Evolutionary conservation across 331 rosid species (phyloP).

Genomic region (Prunus yedoensis): DNA sequence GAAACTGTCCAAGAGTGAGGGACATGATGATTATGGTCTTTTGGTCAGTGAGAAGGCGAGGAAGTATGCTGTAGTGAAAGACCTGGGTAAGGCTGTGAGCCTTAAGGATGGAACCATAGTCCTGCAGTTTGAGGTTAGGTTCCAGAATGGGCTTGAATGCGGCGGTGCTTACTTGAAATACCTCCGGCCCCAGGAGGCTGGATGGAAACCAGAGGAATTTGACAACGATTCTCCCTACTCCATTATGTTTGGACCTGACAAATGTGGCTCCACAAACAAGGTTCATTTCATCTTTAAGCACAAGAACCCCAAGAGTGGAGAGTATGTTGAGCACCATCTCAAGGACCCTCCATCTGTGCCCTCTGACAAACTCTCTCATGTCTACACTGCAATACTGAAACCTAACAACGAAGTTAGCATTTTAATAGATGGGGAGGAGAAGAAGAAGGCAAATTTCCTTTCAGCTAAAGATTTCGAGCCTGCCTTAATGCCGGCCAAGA

Average conservation of each 20-base stretch:
- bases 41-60: constrained; percentile 61
- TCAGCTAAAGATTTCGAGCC: constrained; percentile 91
- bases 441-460: constrained; percentile 69
- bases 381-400: constrained; percentile 76
- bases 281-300: constrained; percentile 93
- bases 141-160: constrained; percentile 95
- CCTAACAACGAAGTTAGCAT: constrained; percentile 59
- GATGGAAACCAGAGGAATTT: constrained; percentile 76
- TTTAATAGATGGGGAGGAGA: constrained; percentile 82
- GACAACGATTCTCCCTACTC: constrained; percentile 77
- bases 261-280: constrained; percentile 90
- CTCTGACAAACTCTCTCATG: constrained; percentile 79
- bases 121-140: constrained; percentile 86
- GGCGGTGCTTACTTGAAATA: constrained; percentile 96
- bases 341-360: constrained; percentile 86
- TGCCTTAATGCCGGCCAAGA: constrained; percentile 70
- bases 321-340: constrained; percentile 86
- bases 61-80: constrained; percentile 63
- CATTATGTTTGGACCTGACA: constrained; percentile 96
- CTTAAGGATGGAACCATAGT: constrained; percentile 67
- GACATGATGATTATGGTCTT: constrained; percentile 71
- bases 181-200: constrained; percentile 87
- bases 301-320: constrained; percentile 87
- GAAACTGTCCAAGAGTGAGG: constrained; percentile 61
- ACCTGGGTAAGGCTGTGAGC: constrained; percentile 56